Conservation (phyloP, 306 rosid species). For the Cucurbita argyrosperma region DNA sequence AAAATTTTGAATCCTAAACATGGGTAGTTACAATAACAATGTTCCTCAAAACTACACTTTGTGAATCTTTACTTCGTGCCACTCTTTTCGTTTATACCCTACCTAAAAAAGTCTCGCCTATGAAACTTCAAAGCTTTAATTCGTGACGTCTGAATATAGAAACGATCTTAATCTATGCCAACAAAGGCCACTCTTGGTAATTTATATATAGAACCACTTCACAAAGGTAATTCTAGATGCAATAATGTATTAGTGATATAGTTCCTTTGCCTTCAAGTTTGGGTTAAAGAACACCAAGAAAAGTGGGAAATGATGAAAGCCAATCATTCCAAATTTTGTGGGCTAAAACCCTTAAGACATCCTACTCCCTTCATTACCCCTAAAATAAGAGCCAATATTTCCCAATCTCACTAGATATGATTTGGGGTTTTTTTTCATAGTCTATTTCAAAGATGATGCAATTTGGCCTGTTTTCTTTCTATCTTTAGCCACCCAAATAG, state of each 20-base stretch:
- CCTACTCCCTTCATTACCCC: not conserved
- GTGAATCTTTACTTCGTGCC: too few species aligned
- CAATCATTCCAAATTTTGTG: slow-evolving; percentile 12
- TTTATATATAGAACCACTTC: too few species aligned
- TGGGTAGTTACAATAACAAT: too few species aligned
- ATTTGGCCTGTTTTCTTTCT: not conserved
- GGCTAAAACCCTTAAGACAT: not conserved
- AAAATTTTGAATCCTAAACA: too few species aligned
- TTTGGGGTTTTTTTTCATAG: not conserved
- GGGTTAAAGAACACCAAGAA: not conserved
- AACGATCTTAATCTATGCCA: too few species aligned
- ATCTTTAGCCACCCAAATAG: not conserved
- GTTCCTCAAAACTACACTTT: too few species aligned
- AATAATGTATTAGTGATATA: not conserved
- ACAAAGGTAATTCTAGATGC: too few species aligned
- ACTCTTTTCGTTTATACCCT: too few species aligned
- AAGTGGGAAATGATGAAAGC: slow-evolving; percentile 6
- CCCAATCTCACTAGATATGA: not conserved
- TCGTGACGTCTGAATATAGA: too few species aligned
- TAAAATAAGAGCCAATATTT: not conserved
- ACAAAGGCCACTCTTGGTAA: too few species aligned
- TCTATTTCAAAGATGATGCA: not conserved
- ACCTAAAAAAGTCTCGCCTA: too few species aligned
- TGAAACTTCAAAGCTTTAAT: too few species aligned
- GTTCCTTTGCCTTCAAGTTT: not conserved